A percentile compares a stretch with the other conserved stretches of the same genome.
Conservation (phyloP, 164 flowering plant genomes). For the Macadamia integrifolia region DNA sequence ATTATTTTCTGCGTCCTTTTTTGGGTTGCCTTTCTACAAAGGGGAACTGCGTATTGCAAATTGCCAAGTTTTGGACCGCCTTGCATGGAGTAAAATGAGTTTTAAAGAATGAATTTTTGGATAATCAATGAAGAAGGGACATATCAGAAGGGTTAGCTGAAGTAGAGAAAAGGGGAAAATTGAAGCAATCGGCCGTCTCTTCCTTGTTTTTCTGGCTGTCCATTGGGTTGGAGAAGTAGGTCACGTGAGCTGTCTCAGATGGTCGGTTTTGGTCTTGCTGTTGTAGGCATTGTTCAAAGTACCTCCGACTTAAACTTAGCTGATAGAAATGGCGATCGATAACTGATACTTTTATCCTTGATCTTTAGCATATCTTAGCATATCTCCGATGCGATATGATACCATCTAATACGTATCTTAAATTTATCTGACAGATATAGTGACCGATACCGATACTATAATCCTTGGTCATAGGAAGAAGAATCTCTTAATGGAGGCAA, state of each 20-base stretch:
- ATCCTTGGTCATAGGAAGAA: conserved; percentile 19
- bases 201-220: conserved; percentile 33
- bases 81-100: conserved; percentile 29
- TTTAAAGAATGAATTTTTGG: conserved; percentile 20
- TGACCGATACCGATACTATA: no score
- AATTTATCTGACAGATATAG: no score
- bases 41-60: conserved; percentile 24
- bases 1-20: no score
- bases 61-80: conserved; percentile 13
- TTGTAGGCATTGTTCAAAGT: background rate
- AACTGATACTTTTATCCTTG: no score
- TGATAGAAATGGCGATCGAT: no score
- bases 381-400: no score
- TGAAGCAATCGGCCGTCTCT: conserved; percentile 22
- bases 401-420: no score
- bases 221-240: conserved; percentile 27
- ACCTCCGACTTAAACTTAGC: no score
- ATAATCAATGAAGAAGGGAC: conserved; percentile 1
- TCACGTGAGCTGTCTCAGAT: conserved; percentile 22
- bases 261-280: conserved; percentile 13
- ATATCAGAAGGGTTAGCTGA: conserved; percentile 16
- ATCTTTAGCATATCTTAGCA: no score
- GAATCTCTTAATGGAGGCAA: conserved; percentile 67
- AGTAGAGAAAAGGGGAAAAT: conserved; percentile 23
- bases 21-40: no score